A percentile compares a stretch with the other conserved stretches of the same genome.
These are phyloP conservation scores for Cyanidium caldarium DNA, from an alignment of 23 red algal genomes.

Conservation along the genomic window DNA sequence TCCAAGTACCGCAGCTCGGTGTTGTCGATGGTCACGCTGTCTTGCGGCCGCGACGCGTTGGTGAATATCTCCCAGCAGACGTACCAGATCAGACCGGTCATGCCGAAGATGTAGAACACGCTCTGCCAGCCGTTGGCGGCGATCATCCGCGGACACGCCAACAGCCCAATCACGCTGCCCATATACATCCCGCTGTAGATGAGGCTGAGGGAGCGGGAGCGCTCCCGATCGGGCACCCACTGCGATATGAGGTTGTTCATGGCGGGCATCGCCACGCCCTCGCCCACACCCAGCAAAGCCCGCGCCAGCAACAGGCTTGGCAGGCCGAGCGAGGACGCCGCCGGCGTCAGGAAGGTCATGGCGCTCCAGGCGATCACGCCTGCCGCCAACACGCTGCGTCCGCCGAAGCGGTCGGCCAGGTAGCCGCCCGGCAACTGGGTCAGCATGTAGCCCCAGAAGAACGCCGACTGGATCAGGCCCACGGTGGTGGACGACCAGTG, in stretches of 20 bases:
- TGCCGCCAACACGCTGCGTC: conserved; percentile 43
- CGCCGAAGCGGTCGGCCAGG: conserved; percentile 71
- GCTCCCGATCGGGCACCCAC: conserved; percentile 80
- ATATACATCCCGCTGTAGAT: conserved; percentile 96
- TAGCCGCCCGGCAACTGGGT: conserved; percentile 92
- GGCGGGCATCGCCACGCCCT: conserved; percentile 97
- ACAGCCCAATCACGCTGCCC: conserved; percentile 66
- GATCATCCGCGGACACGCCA: conserved; percentile 71
- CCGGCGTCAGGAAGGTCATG: conserved; percentile 91
- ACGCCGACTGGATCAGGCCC: conserved; percentile 75
- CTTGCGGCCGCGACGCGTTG: conserved; percentile 29
- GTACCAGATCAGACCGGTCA: conserved; percentile 62
- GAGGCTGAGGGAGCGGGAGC: conserved; percentile 65
- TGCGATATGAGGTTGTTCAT: conserved; percentile 94
- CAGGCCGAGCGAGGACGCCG: conserved; percentile 35
- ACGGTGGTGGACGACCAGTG: conserved; percentile 78
- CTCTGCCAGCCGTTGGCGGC: conserved; percentile 68
- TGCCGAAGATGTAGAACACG: conserved; percentile 86
- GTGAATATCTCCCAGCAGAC: conserved; percentile 38
- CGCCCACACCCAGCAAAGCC: conserved; percentile 79
- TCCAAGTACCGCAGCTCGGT: conserved; percentile 39
- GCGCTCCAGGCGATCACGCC: conserved; percentile 80
- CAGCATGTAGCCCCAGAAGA: conserved; percentile 89
- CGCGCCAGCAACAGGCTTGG: conserved; percentile 46
- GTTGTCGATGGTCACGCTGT: conserved; percentile 26